These are phyloP conservation scores for Hansenula anomala DNA, from an alignment of 1,139 yeast genomes.

Conservation along the genomic window DNA sequence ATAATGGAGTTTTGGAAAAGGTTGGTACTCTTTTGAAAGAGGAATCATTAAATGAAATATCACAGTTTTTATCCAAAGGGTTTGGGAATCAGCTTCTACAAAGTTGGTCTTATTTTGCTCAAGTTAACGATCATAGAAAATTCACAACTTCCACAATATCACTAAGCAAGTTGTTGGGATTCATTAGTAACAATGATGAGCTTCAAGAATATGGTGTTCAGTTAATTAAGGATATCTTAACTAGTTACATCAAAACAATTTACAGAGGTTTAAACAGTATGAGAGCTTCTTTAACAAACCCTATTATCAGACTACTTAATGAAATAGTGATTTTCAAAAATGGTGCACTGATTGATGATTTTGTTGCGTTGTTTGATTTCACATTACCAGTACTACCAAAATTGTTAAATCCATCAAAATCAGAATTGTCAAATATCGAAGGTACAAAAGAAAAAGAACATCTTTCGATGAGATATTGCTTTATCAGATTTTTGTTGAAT, in stretches of 20 bases:
- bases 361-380: constrained; percentile 66
- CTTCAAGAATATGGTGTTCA: constrained; percentile 28
- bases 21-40: constrained; percentile 20
- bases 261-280: constrained; percentile 63
- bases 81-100: constrained; percentile 36
- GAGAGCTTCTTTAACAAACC: constrained; percentile 57
- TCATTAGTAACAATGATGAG: constrained; percentile 8
- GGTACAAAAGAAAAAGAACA: constrained; percentile 28
- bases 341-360: constrained; percentile 48
- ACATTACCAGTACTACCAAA: constrained; percentile 58
- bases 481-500: constrained; percentile 57
- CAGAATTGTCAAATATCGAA: constrained; percentile 34
- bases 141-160: constrained; percentile 36
- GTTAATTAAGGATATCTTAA: constrained; percentile 48
- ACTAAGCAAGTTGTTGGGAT: constrained; percentile 11
- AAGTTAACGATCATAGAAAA: constrained; percentile 54
- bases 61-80: constrained; percentile 30
- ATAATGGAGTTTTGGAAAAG: constrained; percentile 24
- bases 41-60: constrained; percentile 23
- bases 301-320: constrained; percentile 51
- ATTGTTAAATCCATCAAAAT: constrained; percentile 49
- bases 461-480: constrained; percentile 48
- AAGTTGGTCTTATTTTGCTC: constrained; percentile 60
- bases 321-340: constrained; percentile 46
- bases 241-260: constrained; percentile 54